Base-by-base conservation (phyloP, 164 flowering plant genomes). In the Sextonia rubra region DNA sequence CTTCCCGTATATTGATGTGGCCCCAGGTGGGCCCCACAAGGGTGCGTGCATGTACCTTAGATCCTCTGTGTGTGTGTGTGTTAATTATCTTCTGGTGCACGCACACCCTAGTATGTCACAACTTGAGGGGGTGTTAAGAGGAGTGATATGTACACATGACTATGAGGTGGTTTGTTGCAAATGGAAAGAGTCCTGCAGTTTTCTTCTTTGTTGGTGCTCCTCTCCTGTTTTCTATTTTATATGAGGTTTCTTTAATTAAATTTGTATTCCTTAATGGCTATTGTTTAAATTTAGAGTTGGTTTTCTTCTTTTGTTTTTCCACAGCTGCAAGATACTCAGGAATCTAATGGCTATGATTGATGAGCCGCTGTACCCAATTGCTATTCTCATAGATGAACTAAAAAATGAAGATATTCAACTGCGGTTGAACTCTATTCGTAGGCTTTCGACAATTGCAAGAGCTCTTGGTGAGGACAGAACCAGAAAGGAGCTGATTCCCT, bases 391-490 rank as follows among this genome's bases (percentile, higher is more conserved):
- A 29, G 98, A 92, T 61, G 98, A 94, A 86, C 83, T 94, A 24
- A 94, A 92, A 78, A 94, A 92, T 71, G 98, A 94, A 52, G 98
- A 94, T 68, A 90, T 94, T 66, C 97, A 89, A 73, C 91, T 94
- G 17, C 80, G 98, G 22, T 77, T 94, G 81, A 92, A 94, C 84
- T 94, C 98, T 2, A 88, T 94, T 61, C 88, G 97, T 18, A 78
- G 91, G 60, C 85, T 94, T 11, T 89, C 98, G 1, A 92, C 97
- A 0, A 94, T 94, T 73, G 98, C 98, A 0, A 91, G 94, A 62
- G 98, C 98, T 3, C 86, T 94, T 2, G 98, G 98, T 0, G 98
- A 90, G 85, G 97, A 92, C 76, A 79, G 97, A 66, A 94, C 96
- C 0, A 74, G 98, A 61, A 94, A 90, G 76, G 98, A 94, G 71